These are phyloP conservation scores for Ustanciosporium gigantosporum DNA, from an alignment of 1,284 basidiomycete species.

Conservation along the genomic window DNA sequence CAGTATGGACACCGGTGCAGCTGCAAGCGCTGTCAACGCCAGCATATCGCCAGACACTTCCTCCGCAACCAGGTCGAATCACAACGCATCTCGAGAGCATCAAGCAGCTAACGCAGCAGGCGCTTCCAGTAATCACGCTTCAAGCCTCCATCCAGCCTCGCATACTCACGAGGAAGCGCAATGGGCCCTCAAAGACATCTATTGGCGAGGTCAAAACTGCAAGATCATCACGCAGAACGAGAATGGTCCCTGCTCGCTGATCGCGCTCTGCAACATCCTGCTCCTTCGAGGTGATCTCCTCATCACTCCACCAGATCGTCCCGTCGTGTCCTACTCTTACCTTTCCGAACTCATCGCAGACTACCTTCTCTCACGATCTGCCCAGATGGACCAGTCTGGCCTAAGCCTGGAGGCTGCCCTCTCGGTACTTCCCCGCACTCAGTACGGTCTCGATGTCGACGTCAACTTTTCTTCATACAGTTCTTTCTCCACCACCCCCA, in stretches of 20 bases:
- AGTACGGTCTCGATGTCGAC: constrained; percentile 67
- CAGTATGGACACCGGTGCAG: too few relatives aligned
- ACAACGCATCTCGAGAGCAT: too few relatives aligned
- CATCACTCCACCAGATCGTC: constrained; percentile 67
- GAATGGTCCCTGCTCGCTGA: constrained; percentile 78
- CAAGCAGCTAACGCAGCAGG: too few relatives aligned
- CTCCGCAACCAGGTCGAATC: too few relatives aligned
- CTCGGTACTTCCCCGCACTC: constrained; percentile 77
- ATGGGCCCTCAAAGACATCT: constrained; percentile 51
- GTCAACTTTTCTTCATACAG: constrained; percentile 41
- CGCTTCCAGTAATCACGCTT: too few relatives aligned
- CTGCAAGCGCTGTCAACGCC: too few relatives aligned
- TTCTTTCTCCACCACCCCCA: constrained; percentile 23
- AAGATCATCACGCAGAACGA: constrained; percentile 63
- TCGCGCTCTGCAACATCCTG: constrained; percentile 68
- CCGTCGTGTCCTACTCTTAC: constrained; percentile 78
- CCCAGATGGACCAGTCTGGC: constrained; percentile 44
- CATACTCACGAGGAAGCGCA: constrained; percentile 48
- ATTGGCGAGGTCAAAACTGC: constrained; percentile 35
- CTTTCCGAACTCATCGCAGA: constrained; percentile 80
- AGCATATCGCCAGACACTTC: too few relatives aligned
- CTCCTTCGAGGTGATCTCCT: constrained; percentile 39
- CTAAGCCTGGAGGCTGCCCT: constrained; percentile 75
- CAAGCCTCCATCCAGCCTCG: too few relatives aligned
- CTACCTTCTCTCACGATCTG: constrained; percentile 68